phyloP scores from a whole-genome alignment of 1,139 yeast genomes.

The Suhomyces maxii region DNA sequence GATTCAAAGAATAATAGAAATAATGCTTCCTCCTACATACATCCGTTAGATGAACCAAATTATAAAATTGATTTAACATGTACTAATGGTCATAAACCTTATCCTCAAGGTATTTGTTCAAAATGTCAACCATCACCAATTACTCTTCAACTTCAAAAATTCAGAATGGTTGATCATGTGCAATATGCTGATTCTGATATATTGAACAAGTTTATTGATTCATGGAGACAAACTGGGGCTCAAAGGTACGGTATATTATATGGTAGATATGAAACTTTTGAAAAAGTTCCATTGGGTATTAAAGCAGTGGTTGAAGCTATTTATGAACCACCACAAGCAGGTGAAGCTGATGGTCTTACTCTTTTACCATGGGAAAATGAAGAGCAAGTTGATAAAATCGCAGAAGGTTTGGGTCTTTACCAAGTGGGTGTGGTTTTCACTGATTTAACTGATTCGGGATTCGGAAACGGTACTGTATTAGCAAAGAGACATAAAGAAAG shows the following conservation, averaged over 20 bases:
- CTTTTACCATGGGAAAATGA: constrained; percentile 65
- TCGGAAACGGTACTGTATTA: constrained; percentile 82
- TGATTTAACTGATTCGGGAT: constrained; percentile 85
- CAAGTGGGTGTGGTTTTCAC: constrained; percentile 87
- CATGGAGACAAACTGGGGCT: constrained; percentile 86
- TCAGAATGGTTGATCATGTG: constrained; percentile 96
- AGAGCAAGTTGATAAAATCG: constrained; percentile 53
- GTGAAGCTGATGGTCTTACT: constrained; percentile 82
- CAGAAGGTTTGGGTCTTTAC: constrained; percentile 59
- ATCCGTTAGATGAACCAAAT: constrained; percentile 76
- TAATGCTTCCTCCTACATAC: constrained; percentile 67
- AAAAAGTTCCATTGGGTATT: constrained; percentile 85
- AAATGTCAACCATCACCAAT: constrained; percentile 97
- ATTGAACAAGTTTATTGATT: constrained; percentile 78
- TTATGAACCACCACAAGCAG: constrained; percentile 88
- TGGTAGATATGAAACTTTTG: constrained; percentile 78
- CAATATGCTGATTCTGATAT: constrained; percentile 77
- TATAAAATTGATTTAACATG: constrained; percentile 66
- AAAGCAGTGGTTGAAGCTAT: constrained; percentile 93
- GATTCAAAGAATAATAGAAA: constrained; percentile 66
- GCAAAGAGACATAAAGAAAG: constrained; percentile 93
- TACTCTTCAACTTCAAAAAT: constrained; percentile 84
- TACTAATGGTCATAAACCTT: constrained; percentile 81
- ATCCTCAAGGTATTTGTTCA: constrained; percentile 95
- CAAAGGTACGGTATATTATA: constrained; percentile 86